phyloP scores from a whole-genome alignment of 352 stramenopile species.

The Phytophthora syringae region DNA sequence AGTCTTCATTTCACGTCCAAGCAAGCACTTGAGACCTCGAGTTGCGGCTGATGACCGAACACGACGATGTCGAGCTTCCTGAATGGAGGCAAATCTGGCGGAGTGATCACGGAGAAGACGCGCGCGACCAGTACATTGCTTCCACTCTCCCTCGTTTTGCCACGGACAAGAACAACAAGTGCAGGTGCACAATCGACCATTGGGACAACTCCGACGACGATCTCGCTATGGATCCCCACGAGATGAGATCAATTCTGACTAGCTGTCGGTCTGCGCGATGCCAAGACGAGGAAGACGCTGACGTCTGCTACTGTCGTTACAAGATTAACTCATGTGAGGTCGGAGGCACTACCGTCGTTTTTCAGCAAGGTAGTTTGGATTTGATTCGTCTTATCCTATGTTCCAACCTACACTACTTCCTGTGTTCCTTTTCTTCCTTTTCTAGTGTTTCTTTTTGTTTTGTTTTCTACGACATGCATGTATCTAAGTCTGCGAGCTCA shows the following conservation, averaged over 20 bases:
- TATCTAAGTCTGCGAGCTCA: not conserved
- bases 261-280: conserved; percentile 3
- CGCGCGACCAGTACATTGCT: conserved; percentile 2
- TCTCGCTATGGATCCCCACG: not conserved
- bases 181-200: conserved; percentile 5
- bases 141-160: not conserved
- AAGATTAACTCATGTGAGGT: conserved; percentile 6
- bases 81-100: conserved; percentile 1
- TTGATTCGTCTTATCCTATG: not conserved
- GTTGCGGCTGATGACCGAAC: not conserved
- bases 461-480: not conserved
- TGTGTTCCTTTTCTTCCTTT: not conserved
- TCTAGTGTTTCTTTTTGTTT: not conserved
- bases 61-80: not conserved
- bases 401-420: not conserved
- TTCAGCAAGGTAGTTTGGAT: not conserved
- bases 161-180: conserved; percentile 5
- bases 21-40: not conserved
- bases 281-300: not conserved
- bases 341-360: not conserved
- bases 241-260: conserved; percentile 2
- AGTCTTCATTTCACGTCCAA: not conserved
- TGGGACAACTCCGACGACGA: not conserved
- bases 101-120: not conserved
- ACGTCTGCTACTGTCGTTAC: conserved; percentile 4